Evolutionary conservation across 108 stramenopile species (phyloP).

Genomic region (Nitzschia putrida): DNA sequence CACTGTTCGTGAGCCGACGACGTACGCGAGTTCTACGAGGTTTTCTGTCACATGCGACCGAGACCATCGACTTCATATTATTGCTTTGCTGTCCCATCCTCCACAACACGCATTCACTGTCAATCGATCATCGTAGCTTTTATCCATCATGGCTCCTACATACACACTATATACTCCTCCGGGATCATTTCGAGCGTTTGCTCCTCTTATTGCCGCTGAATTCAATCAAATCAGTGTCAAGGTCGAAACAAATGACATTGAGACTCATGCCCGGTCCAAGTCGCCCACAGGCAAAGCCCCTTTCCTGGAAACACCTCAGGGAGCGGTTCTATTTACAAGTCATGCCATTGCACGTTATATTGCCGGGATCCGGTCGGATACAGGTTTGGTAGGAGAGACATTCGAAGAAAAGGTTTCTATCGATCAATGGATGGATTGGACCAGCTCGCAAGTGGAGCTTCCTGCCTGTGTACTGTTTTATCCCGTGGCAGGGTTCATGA

Average conservation of each 20-base stretch:
- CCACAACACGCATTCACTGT: neutral
- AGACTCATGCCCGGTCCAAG: slow-evolving; percentile 54
- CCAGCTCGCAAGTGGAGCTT: slow-evolving; percentile 85
- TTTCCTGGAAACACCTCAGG: slow-evolving; percentile 74
- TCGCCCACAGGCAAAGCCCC: slow-evolving; percentile 91
- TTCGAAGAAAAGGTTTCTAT: slow-evolving; percentile 62
- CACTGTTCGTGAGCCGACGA: too few species aligned
- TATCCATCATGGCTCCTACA: slow-evolving; percentile 14
- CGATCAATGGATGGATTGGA: slow-evolving; percentile 89
- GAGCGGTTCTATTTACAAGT: slow-evolving; percentile 64
- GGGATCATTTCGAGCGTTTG: slow-evolving; percentile 92
- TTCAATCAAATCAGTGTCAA: slow-evolving; percentile 73
- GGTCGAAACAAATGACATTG: slow-evolving; percentile 64
- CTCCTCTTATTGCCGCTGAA: slow-evolving; percentile 91
- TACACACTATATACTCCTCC: slow-evolving; percentile 57
- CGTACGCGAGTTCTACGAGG: neutral
- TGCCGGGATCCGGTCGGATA: slow-evolving; percentile 74
- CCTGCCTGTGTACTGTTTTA: slow-evolving; percentile 88
- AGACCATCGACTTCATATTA: too few species aligned
- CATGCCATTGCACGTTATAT: slow-evolving; percentile 89
- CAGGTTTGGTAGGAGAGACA: slow-evolving; percentile 70
- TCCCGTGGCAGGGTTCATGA: slow-evolving; percentile 88
- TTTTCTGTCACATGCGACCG: neutral
- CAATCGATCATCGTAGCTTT: neutral
- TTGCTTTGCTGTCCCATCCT: too few species aligned